A percentile compares a stretch with the other conserved stretches of the same genome.
Conservation (phyloP, 2,329 filamentous ascomycete species). For the Scedosporium apiospermum region DNA sequence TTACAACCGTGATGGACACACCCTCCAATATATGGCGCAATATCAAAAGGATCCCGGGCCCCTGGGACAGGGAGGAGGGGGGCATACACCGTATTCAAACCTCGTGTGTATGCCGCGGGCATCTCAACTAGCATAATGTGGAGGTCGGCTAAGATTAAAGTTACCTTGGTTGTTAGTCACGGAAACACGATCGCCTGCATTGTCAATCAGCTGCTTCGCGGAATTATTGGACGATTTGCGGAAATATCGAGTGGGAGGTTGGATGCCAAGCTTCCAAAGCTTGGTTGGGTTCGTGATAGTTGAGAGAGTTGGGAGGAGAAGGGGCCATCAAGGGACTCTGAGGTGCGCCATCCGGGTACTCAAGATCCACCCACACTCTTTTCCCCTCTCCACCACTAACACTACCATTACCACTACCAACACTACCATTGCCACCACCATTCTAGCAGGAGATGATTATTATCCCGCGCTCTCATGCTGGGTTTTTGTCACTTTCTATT, state of each 20-base stretch:
- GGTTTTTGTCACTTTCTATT: too few relatives aligned
- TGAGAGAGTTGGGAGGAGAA: background rate
- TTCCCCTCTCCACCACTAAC: background rate
- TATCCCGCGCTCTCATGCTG: too few relatives aligned
- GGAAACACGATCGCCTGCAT: background rate
- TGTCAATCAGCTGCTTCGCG: background rate
- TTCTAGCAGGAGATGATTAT: too few relatives aligned
- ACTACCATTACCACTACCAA: background rate
- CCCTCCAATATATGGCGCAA: background rate
- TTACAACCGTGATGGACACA: background rate
- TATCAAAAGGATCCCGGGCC: background rate
- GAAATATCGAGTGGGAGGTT: background rate
- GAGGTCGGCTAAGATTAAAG: background rate
- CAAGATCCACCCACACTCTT: background rate
- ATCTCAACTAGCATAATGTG: background rate
- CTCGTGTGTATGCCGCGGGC: background rate
- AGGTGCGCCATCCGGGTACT: constrained; percentile 4
- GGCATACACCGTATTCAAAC: background rate
- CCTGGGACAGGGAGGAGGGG: background rate
- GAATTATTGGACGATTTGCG: background rate
- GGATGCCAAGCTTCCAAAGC: background rate
- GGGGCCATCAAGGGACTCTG: constrained; percentile 7
- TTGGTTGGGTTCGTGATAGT: background rate
- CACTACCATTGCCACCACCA: background rate
- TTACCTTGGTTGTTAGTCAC: background rate